phyloP scores from a whole-genome alignment of 345 rosid genomes.

The Pistacia atlantica region DNA sequence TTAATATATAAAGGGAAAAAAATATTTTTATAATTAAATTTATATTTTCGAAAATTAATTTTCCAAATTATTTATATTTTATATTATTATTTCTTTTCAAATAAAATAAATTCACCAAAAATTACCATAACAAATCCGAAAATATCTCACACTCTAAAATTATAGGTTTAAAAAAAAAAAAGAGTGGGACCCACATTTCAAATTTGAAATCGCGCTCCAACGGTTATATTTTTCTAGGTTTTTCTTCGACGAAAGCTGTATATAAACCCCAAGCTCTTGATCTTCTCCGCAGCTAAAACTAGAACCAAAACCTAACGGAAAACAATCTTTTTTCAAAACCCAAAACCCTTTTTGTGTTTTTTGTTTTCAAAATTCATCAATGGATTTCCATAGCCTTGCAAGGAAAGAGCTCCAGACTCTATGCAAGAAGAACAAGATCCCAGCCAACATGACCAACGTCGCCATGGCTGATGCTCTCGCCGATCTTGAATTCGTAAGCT shows the following conservation, averaged over 20 bases:
- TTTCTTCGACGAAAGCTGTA: constrained; percentile 32
- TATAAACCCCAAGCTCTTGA: constrained; percentile 12
- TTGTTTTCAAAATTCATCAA: constrained; percentile 15
- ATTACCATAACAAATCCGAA: too few species aligned
- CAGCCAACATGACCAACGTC: constrained; percentile 81
- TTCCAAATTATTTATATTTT: too few species aligned
- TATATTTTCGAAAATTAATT: too few species aligned
- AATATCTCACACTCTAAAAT: too few species aligned
- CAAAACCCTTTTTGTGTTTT: constrained; percentile 27
- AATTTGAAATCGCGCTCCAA: constrained; percentile 54
- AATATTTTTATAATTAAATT: too few species aligned
- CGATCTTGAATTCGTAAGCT: constrained; percentile 63
- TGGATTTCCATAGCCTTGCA: constrained; percentile 77
- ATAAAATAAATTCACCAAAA: too few species aligned
- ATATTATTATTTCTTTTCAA: too few species aligned
- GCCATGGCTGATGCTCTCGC: constrained; percentile 94
- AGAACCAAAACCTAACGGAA: background rate
- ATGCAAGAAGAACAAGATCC: constrained; percentile 92
- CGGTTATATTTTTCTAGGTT: constrained; percentile 52
- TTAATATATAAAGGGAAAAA: too few species aligned
- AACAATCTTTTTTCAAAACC: background rate
- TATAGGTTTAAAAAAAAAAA: background rate
- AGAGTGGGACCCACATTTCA: constrained; percentile 27
- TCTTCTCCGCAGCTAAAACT: background rate
- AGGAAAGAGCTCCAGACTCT: constrained; percentile 92